Percentiles rank a stretch among this genome's conserved stretches.
Evolutionary conservation across 1,139 yeast genomes (phyloP).

Genomic region (Scheffersomyces stambukii): DNA sequence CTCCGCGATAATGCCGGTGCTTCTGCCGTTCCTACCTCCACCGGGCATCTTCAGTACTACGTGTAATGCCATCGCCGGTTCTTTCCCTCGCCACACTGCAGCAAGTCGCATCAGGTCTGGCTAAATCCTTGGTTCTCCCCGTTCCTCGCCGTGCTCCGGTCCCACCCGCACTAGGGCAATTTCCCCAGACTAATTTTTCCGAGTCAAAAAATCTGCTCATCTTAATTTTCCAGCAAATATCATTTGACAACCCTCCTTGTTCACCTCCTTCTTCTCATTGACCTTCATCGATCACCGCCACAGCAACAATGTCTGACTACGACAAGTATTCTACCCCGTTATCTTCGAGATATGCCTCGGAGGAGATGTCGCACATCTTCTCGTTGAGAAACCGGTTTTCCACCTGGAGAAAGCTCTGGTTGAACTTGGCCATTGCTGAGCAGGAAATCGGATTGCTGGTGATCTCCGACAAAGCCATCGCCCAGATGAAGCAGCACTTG

Average conservation of each 20-base stretch:
- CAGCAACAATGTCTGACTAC: conserved; percentile 29
- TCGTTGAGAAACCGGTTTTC: conserved; percentile 91
- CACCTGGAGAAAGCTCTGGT: conserved; percentile 98
- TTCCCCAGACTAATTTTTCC: too few relatives aligned
- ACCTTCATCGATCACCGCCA: not conserved
- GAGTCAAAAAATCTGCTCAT: too few relatives aligned
- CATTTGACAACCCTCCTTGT: not conserved
- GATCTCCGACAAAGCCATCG: conserved; percentile 86
- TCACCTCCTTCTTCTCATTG: not conserved
- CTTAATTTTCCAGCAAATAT: too few relatives aligned
- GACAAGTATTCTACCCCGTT: conserved; percentile 88
- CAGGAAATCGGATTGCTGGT: conserved; percentile 81
- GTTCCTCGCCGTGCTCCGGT: too few relatives aligned
- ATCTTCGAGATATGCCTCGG: conserved; percentile 95
- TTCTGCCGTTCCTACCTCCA: too few relatives aligned
- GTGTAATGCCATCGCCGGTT: too few relatives aligned
- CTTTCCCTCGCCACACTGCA: too few relatives aligned
- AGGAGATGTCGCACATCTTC: conserved; percentile 91
- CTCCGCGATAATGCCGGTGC: too few relatives aligned
- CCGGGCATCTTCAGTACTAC: too few relatives aligned
- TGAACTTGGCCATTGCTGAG: conserved; percentile 93
- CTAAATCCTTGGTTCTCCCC: too few relatives aligned
- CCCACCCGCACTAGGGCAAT: too few relatives aligned
- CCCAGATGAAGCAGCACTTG: conserved; percentile 74
- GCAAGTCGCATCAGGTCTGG: too few relatives aligned